phyloP scores from a whole-genome alignment of 345 rosid species.

The Populus deltoides region DNA sequence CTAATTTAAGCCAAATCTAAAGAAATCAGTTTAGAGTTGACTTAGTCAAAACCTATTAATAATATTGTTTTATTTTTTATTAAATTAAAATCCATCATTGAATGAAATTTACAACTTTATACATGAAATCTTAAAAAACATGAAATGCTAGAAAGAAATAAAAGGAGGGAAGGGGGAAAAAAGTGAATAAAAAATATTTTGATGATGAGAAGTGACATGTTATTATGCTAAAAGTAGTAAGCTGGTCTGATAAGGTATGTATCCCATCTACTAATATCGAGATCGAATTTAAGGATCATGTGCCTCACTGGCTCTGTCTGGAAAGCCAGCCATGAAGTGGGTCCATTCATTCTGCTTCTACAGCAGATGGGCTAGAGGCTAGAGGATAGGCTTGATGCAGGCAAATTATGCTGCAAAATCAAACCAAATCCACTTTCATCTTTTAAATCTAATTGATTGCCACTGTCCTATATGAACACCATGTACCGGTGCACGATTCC shows the following conservation, averaged over 20 bases:
- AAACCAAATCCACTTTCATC: neutral
- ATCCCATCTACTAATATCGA: no score
- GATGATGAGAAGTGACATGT: neutral
- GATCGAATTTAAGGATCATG: conserved; percentile 2
- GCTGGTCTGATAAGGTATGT: neutral
- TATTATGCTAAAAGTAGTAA: neutral
- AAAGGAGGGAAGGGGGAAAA: no score
- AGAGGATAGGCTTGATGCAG: no score
- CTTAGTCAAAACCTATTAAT: no score
- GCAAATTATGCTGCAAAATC: neutral
- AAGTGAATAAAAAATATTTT: neutral
- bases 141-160: no score
- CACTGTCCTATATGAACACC: neutral
- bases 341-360: neutral
- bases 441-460: neutral
- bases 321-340: neutral
- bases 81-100: no score
- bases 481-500: neutral
- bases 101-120: no score
- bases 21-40: no score
- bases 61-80: no score
- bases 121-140: no score
- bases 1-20: no score
- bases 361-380: neutral
- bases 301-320: conserved; percentile 4